Evolutionary conservation across 2,329 filamentous ascomycete species (phyloP).

Genomic region (Mollisiaceae sp.): DNA sequence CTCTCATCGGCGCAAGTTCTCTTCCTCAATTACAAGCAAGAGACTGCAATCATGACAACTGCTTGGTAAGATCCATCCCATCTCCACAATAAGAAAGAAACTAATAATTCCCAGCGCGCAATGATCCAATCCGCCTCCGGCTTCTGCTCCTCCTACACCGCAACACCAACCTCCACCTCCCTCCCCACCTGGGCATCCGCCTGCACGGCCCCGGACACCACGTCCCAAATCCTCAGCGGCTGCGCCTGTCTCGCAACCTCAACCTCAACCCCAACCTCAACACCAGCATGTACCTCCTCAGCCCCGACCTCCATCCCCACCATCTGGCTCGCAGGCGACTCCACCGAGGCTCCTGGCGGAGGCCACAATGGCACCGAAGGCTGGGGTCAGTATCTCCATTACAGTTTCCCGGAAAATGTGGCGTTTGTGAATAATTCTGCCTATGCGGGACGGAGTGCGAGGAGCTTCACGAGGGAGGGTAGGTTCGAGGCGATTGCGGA

Average conservation of each 20-base stretch:
- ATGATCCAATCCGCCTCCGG: slow-evolving; percentile 3
- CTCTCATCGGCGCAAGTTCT: not conserved
- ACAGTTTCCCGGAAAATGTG: slow-evolving; percentile 20
- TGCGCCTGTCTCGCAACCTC: slow-evolving; percentile 8
- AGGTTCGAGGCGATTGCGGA: slow-evolving; percentile 63
- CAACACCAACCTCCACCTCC: slow-evolving; percentile 3
- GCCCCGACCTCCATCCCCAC: slow-evolving; percentile 16
- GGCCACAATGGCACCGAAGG: slow-evolving; percentile 33
- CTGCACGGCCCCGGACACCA: not conserved
- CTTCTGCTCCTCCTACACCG: slow-evolving; percentile 8
- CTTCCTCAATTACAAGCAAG: slow-evolving; percentile 2
- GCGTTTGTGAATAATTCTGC: slow-evolving; percentile 57
- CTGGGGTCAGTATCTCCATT: slow-evolving; percentile 37
- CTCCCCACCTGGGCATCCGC: slow-evolving; percentile 4
- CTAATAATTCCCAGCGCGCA: slow-evolving; percentile 9
- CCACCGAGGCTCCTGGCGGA: slow-evolving; percentile 29
- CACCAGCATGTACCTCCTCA: not conserved
- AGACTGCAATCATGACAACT: slow-evolving; percentile 13
- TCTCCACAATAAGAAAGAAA: not conserved
- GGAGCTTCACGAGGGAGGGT: slow-evolving; percentile 69
- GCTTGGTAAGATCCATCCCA: not conserved
- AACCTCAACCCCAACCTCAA: not conserved
- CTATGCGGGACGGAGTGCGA: slow-evolving; percentile 66
- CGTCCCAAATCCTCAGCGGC: slow-evolving; percentile 1
- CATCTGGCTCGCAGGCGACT: slow-evolving; percentile 30